These are phyloP conservation scores for Auxenochlorella pyrenoidosa DNA, from an alignment of 139 green algal species.

Conservation along the genomic window DNA sequence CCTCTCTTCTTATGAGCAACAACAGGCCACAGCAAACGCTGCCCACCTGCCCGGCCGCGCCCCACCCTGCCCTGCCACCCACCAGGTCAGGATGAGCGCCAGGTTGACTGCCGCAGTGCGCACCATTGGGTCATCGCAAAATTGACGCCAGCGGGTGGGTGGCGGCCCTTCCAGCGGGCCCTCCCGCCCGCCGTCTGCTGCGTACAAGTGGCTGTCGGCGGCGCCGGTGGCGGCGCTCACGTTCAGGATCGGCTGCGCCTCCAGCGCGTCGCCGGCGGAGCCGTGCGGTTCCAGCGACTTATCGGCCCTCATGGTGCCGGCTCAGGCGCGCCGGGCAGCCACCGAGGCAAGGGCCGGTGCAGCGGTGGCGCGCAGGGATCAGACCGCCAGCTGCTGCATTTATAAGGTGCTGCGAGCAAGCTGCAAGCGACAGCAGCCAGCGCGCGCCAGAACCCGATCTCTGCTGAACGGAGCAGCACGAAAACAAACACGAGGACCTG, in stretches of 20 bases:
- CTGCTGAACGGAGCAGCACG: too few species aligned
- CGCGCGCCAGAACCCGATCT: too few species aligned
- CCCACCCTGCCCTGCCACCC: not conserved
- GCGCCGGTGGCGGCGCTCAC: not conserved
- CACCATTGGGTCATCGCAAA: slow-evolving; percentile 3
- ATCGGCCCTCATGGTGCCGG: not conserved
- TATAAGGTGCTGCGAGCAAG: too few species aligned
- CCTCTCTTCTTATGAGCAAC: too few species aligned
- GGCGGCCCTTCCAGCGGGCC: not conserved
- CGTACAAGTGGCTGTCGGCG: not conserved
- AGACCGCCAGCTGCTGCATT: too few species aligned
- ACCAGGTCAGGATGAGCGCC: slow-evolving; percentile 40
- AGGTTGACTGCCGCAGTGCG: slow-evolving; percentile 27
- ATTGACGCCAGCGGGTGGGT: not conserved
- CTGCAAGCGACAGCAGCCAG: too few species aligned
- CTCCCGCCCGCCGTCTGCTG: not conserved
- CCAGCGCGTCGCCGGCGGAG: not conserved
- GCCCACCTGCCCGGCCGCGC: not conserved
- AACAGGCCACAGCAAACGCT: not conserved
- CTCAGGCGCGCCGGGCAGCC: not conserved
- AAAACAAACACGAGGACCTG: too few species aligned
- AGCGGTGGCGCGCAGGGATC: too few species aligned
- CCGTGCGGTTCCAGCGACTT: not conserved
- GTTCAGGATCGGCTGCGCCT: slow-evolving; percentile 35
- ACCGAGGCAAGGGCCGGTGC: not conserved